phyloP scores from a whole-genome alignment of 2,329 filamentous ascomycete species.

The Talaromyces marneffei region DNA sequence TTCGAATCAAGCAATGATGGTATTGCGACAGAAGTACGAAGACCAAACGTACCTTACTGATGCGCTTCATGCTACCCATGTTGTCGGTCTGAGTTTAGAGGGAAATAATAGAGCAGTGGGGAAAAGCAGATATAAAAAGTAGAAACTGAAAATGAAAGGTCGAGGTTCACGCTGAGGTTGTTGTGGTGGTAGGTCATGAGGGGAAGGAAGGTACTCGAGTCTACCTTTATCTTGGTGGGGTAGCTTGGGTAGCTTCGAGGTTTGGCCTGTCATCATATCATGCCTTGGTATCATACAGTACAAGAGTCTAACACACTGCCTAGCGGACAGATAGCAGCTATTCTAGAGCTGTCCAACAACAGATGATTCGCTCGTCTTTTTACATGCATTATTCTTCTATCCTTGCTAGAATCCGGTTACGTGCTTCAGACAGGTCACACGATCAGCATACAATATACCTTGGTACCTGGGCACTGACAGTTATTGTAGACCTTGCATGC shows the following conservation, averaged over 20 bases:
- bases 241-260: neutral
- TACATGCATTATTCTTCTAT: neutral
- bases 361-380: neutral
- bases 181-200: neutral
- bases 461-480: neutral
- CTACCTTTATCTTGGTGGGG: constrained; percentile 13
- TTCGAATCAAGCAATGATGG: neutral
- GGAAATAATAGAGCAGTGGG: neutral
- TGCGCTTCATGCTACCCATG: constrained; percentile 44
- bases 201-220: neutral
- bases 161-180: neutral
- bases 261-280: neutral
- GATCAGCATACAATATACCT: neutral
- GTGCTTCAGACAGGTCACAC: neutral
- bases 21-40: neutral
- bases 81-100: neutral
- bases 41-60: constrained; percentile 37
- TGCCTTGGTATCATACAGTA: neutral
- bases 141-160: neutral
- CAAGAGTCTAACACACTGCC: no score
- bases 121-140: neutral
- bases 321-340: neutral
- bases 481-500: neutral
- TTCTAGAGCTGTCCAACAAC: neutral
- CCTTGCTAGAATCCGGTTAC: neutral